Evolutionary conservation across 2,329 filamentous ascomycete species (phyloP), one percentile per base, ranked within the genome.

Genomic region (Lecanicillium sp.): DNA sequence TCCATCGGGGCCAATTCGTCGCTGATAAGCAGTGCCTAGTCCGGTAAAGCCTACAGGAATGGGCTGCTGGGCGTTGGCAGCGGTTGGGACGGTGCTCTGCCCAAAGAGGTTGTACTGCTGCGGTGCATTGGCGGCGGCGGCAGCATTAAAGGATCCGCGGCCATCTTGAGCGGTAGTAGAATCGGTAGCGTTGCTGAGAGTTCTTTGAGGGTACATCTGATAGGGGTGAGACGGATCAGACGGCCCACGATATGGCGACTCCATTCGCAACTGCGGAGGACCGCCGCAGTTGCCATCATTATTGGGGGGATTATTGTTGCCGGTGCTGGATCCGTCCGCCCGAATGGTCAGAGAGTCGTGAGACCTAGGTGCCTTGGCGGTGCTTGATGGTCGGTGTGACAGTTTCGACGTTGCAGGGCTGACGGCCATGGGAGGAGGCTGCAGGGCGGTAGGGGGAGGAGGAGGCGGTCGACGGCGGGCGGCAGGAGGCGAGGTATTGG

Each of bases 191-290:
- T 83, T 65, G 53, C 85, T 89, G 17, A 82, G 73, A 40, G 63
- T 63, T 37, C 78, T 75, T 55, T 94, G 87, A 6, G 82, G 77
- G 57, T 94, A 94, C 77, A 90, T 82, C 49, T 76, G 77, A 56
- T 94, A 94, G 0, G 86, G 85, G 58, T 92, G 84, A 38, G 85
- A 92, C 14, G 87, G 86, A 3, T 80, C 82, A 4, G 74, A 78
- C 2, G 79, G 75, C 6, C 80, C 83, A 13, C 74, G 73, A 47
- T 87, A 85, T 11, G 83, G 82, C 42, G 75, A 80, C 41, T 85
- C 71, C 4, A 67, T 45, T 22, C 58, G 56, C 15, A 70, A 52
- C 29, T 60, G 58, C 3, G 59, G 54, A 2, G 58, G 54, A 31
- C 28, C 35, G 9, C 40, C 32, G 22, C 22, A 25, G 22, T 25